Percentiles rank a stretch among this genome's conserved stretches.
Evolutionary conservation across 108 stramenopile species (phyloP).

Genomic region (Nitzschia sp.): DNA sequence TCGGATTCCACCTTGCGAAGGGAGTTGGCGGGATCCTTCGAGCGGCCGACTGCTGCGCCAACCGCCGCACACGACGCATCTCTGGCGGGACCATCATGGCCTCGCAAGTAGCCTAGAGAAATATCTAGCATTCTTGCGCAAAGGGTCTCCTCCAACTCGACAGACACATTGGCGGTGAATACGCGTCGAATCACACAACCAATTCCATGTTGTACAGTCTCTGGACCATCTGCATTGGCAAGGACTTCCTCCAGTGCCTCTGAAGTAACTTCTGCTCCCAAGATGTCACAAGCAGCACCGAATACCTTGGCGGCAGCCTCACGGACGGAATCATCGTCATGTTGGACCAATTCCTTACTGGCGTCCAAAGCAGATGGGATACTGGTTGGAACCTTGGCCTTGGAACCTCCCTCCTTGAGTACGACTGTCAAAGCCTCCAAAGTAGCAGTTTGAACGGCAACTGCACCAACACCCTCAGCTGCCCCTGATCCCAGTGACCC

Average conservation of each 20-base stretch:
- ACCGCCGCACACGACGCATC: slow-evolving; percentile 71
- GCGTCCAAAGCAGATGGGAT: slow-evolving; percentile 82
- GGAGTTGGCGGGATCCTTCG: slow-evolving; percentile 43
- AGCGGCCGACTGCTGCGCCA: slow-evolving; percentile 72
- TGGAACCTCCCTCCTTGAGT: slow-evolving; percentile 68
- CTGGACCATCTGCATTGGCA: slow-evolving; percentile 28
- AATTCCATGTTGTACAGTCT: slow-evolving; percentile 66
- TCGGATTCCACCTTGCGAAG: slow-evolving; percentile 49
- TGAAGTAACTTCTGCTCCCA: slow-evolving; percentile 52
- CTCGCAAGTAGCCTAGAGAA: slow-evolving; percentile 57
- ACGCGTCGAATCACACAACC: slow-evolving; percentile 71
- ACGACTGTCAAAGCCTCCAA: slow-evolving; percentile 77
- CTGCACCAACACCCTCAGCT: slow-evolving; percentile 56
- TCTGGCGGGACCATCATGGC: slow-evolving; percentile 58
- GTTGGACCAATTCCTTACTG: slow-evolving; percentile 60
- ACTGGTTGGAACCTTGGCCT: slow-evolving; percentile 81
- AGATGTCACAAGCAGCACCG: slow-evolving; percentile 65
- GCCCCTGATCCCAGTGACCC: slow-evolving; percentile 63
- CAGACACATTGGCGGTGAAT: slow-evolving; percentile 51
- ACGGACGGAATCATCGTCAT: slow-evolving; percentile 79
- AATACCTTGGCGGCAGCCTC: slow-evolving; percentile 82
- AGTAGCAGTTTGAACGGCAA: slow-evolving; percentile 82
- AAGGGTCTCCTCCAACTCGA: slow-evolving; percentile 40
- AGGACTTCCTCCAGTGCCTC: slow-evolving; percentile 56
- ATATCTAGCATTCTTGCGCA: slow-evolving; percentile 26